A percentile compares a stretch with the other conserved stretches of the same genome.
These are phyloP conservation scores for Chrysopogon serrulatus DNA, from an alignment of 176 grass and related monocot genomes.

Conservation along the genomic window DNA sequence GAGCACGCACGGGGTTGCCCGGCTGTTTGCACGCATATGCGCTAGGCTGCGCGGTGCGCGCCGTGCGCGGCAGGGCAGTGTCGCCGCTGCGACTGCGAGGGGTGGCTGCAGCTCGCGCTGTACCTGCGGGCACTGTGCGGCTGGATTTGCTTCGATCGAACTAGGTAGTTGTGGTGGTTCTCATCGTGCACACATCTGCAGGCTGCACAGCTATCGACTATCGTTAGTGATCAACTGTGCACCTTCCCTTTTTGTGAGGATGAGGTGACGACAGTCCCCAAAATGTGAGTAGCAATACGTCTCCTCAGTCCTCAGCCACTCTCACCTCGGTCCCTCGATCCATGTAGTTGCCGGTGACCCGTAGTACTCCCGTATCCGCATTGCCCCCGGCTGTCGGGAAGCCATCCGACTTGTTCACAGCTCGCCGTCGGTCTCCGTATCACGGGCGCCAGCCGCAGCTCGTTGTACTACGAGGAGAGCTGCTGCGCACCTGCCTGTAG, in stretches of 20 bases:
- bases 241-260: neutral
- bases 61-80: conserved; percentile 9
- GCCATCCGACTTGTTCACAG: neutral
- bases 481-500: neutral
- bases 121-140: neutral
- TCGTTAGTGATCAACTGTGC: neutral
- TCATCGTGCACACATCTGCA: neutral
- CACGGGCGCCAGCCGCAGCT: neutral
- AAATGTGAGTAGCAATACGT: neutral
- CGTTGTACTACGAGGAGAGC: neutral
- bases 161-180: neutral
- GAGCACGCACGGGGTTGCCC: neutral
- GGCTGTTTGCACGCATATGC: neutral
- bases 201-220: neutral
- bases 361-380: neutral
- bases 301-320: neutral
- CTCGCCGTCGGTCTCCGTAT: neutral
- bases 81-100: neutral
- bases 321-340: neutral
- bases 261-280: neutral
- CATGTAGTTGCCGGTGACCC: neutral
- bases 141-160: neutral
- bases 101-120: neutral
- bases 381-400: neutral
- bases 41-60: neutral